phyloP scores from a whole-genome alignment of 208 protist genomes.

The Wallacemonas sp. region DNA sequence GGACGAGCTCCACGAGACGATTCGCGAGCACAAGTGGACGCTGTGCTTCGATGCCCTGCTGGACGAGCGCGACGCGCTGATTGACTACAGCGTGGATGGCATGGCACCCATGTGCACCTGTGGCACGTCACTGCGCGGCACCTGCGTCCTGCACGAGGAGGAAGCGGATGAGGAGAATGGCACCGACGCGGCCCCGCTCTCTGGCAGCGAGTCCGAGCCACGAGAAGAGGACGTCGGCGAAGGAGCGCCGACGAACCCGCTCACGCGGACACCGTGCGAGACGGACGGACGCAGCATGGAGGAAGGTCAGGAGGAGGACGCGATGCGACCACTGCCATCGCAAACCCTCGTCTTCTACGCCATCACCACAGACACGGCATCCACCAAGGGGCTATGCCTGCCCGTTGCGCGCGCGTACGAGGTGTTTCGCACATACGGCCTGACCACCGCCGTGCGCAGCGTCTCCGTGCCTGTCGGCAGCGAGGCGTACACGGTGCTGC shows the following conservation, averaged over 20 bases:
- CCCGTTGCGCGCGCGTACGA: slow-evolving; percentile 30
- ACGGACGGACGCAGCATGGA: neutral
- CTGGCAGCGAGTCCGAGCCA: no score
- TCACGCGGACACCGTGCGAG: neutral
- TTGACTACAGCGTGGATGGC: slow-evolving; percentile 24
- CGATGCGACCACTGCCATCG: neutral
- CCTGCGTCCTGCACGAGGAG: neutral
- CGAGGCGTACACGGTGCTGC: slow-evolving; percentile 39
- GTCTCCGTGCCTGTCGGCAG: slow-evolving; percentile 32
- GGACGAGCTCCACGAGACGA: slow-evolving; percentile 37
- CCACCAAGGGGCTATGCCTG: slow-evolving; percentile 59
- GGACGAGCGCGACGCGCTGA: slow-evolving; percentile 56
- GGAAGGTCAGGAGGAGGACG: slow-evolving; percentile 3
- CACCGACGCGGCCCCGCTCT: no score
- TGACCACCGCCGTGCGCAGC: slow-evolving; percentile 33
- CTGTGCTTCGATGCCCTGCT: slow-evolving; percentile 70
- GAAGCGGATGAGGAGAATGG: no score
- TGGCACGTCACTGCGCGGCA: neutral
- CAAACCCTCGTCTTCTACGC: slow-evolving; percentile 72
- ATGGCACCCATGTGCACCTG: slow-evolving; percentile 1
- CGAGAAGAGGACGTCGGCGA: neutral
- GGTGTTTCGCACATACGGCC: slow-evolving; percentile 45
- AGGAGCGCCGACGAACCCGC: neutral
- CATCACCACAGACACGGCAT: slow-evolving; percentile 41
- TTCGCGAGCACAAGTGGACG: slow-evolving; percentile 40